phyloP scores from a whole-genome alignment of 176 grass and related monocot species.

The Aegilops bicornis region DNA sequence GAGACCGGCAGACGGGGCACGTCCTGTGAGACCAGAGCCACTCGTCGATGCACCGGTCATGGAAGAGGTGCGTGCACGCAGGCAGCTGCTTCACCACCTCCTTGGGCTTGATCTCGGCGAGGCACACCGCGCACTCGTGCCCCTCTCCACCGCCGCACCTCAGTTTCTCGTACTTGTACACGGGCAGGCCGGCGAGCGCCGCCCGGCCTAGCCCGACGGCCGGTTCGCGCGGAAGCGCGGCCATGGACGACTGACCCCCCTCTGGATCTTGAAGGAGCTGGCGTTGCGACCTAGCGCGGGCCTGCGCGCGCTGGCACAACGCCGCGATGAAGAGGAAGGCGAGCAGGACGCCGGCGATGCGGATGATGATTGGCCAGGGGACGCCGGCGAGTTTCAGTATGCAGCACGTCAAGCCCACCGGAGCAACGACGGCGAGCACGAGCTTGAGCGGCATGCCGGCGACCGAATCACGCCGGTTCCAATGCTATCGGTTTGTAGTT shows the following conservation, averaged over 20 bases:
- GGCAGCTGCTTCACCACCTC: conserved; percentile 45
- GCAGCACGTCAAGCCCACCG: neutral
- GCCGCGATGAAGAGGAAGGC: conserved; percentile 11
- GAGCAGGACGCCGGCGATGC: neutral
- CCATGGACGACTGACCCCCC: neutral
- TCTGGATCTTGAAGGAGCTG: neutral
- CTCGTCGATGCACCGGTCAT: conserved; percentile 45
- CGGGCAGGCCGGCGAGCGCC: neutral
- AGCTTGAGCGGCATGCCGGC: conserved; percentile 29
- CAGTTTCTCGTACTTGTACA: conserved; percentile 30
- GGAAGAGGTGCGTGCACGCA: conserved; percentile 51
- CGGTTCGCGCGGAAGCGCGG: neutral
- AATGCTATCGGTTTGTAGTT: neutral
- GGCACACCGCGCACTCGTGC: conserved; percentile 36
- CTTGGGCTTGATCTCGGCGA: conserved; percentile 18
- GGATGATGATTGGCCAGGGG: neutral
- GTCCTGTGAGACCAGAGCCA: conserved; percentile 46
- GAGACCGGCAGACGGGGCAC: conserved; percentile 52
- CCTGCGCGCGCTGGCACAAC: conserved; percentile 5
- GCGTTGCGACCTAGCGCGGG: neutral
- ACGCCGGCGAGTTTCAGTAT: conserved; percentile 1
- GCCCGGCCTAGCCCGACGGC: neutral
- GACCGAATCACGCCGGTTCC: neutral
- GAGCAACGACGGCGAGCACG: neutral
- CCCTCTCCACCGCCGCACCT: neutral